Conservation (phyloP, 2,329 filamentous ascomycete genomes). For the Colletotrichum trifolii region DNA sequence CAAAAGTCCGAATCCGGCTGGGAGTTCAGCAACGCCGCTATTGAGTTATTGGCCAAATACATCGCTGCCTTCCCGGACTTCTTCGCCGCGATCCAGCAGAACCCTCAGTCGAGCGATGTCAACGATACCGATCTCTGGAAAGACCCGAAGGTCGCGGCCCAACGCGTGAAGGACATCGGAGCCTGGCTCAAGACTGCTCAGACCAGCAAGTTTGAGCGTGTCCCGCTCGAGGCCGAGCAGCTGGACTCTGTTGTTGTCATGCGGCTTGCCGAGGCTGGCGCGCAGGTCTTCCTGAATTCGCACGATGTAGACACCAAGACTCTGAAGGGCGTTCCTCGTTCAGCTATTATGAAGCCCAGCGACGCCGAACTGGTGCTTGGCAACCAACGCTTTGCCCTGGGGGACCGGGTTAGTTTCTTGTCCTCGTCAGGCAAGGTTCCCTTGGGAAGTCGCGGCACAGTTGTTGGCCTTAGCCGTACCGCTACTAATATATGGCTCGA, state of each 20-base stretch:
- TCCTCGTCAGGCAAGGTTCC: slow-evolving; percentile 94
- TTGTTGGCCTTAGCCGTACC: slow-evolving; percentile 93
- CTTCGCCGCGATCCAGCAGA: slow-evolving; percentile 86
- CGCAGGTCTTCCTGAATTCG: slow-evolving; percentile 66
- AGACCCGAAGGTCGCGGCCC: slow-evolving; percentile 74
- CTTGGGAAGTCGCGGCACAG: slow-evolving; percentile 89
- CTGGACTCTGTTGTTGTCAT: slow-evolving; percentile 91
- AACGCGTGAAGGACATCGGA: slow-evolving; percentile 91
- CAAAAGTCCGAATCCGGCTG: slow-evolving; percentile 87
- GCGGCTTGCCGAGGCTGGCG: slow-evolving; percentile 80
- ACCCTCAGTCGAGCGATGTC: slow-evolving; percentile 87
- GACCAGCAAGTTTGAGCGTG: slow-evolving; percentile 90
- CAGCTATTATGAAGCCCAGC: slow-evolving; percentile 88
- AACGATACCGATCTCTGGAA: slow-evolving; percentile 89
- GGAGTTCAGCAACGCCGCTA: slow-evolving; percentile 92
- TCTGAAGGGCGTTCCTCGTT: slow-evolving; percentile 84
- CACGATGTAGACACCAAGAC: slow-evolving; percentile 71
- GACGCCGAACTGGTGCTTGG: slow-evolving; percentile 95
- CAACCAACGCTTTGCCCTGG: slow-evolving; percentile 84
- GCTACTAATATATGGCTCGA: slow-evolving; percentile 85
- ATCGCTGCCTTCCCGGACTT: slow-evolving; percentile 97
- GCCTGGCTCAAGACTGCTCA: slow-evolving; percentile 93
- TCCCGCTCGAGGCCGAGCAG: slow-evolving; percentile 96
- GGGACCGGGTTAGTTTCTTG: slow-evolving; percentile 93
- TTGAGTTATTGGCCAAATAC: slow-evolving; percentile 84